Evolutionary conservation across 1,139 yeast species (phyloP).

Genomic region (Sugiyamaella xylanicola): DNA sequence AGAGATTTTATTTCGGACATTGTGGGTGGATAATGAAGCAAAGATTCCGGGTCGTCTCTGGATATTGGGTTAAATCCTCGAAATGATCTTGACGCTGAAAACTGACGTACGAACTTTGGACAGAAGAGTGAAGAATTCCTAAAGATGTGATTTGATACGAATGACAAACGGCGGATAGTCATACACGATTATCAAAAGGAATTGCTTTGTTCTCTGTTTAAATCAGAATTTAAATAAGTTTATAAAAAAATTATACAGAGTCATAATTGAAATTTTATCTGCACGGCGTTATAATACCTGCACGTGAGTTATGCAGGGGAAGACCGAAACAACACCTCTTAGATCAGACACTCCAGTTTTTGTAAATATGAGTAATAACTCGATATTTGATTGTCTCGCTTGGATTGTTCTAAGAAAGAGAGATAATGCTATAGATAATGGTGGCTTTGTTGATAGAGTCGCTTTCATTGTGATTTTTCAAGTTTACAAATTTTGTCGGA

Average conservation of each 20-base stretch:
- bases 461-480: not conserved
- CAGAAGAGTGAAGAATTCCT: not conserved
- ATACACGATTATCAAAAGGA: not conserved
- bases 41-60: constrained; percentile 15
- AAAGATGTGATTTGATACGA: not conserved
- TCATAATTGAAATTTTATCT: not conserved
- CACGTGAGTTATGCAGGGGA: constrained; percentile 15
- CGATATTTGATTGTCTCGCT: constrained; percentile 13
- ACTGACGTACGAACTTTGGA: not conserved
- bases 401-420: constrained; percentile 14
- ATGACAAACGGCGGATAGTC: constrained; percentile 8
- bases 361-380: not conserved
- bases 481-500: constrained; percentile 1
- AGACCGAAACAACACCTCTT: too few species aligned
- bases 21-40: constrained; percentile 26
- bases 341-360: too few species aligned
- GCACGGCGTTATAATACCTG: constrained; percentile 1
- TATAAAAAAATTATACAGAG: not conserved
- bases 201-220: not conserved
- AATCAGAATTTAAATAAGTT: too few species aligned
- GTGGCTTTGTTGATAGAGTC: not conserved
- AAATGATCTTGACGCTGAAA: not conserved
- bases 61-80: constrained; percentile 19
- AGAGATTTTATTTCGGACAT: constrained; percentile 39
- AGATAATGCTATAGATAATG: constrained; percentile 1